Percentiles rank a stretch among this genome's conserved stretches.
These are phyloP conservation scores for Ramalina intermedia DNA, from an alignment of 495 filamentous ascomycete species.

Conservation along the genomic window DNA sequence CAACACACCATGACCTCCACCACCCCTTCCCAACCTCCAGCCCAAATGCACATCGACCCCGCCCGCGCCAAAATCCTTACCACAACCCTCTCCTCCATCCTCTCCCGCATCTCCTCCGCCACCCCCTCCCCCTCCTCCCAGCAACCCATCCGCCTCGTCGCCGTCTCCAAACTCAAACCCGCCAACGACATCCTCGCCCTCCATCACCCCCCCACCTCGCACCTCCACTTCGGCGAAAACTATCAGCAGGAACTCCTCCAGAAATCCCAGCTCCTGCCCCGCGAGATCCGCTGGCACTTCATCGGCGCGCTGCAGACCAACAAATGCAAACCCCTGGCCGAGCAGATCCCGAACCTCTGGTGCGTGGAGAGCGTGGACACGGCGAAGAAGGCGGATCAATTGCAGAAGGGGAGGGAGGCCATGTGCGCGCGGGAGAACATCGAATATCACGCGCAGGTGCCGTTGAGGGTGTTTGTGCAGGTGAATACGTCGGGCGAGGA, in stretches of 20 bases:
- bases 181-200: conserved; percentile 62
- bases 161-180: conserved; percentile 4
- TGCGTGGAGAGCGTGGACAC: conserved; percentile 83
- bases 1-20: neutral
- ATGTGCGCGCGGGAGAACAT: conserved; percentile 17
- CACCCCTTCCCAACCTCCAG: too few species aligned
- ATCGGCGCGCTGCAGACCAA: conserved; percentile 85
- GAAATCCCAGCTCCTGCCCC: conserved; percentile 70
- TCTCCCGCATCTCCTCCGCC: conserved; percentile 5
- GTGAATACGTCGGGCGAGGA: conserved; percentile 88
- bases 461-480: conserved; percentile 70
- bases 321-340: conserved; percentile 77
- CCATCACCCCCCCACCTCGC: conserved; percentile 40
- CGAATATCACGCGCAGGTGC: conserved; percentile 11
- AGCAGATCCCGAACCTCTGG: conserved; percentile 77
- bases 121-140: neutral
- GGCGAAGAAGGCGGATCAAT: conserved; percentile 66
- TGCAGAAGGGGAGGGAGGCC: conserved; percentile 62
- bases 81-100: conserved; percentile 5
- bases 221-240: conserved; percentile 90
- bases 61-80: conserved; percentile 7
- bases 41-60: conserved; percentile 10
- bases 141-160: conserved; percentile 18
- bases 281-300: conserved; percentile 83
- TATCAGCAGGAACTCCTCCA: conserved; percentile 84